A percentile compares a stretch with the other conserved stretches of the same genome.
Evolutionary conservation across 768 basidiomycete genomes (phyloP).

Genomic region (Pulveroboletus sp.): DNA sequence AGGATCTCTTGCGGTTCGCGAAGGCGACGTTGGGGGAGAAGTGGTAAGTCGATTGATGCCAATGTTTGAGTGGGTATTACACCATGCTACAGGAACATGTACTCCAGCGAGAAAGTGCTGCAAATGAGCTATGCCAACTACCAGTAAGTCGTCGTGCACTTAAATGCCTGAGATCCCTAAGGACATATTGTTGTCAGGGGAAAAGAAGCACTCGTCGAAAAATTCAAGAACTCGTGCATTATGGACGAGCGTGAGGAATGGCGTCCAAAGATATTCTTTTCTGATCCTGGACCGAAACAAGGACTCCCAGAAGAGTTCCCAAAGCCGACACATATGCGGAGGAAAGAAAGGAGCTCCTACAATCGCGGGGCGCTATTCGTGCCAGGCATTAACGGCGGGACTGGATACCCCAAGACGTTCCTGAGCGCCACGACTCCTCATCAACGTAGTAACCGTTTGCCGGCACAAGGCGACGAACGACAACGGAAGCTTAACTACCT

Average conservation of each 20-base stretch:
- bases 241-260: constrained; percentile 84
- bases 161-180: constrained; percentile 6
- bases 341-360: constrained; percentile 79
- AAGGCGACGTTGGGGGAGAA: constrained; percentile 71
- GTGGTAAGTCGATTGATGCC: constrained; percentile 48
- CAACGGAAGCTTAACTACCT: constrained; percentile 21
- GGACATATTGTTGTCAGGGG: constrained; percentile 45
- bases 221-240: constrained; percentile 88
- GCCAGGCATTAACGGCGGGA: constrained; percentile 35
- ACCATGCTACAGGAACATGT: constrained; percentile 68
- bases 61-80: constrained; percentile 3
- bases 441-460: constrained; percentile 17
- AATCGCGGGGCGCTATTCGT: constrained; percentile 73
- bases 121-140: constrained; percentile 93
- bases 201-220: constrained; percentile 85
- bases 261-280: constrained; percentile 83
- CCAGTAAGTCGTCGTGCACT: constrained; percentile 55
- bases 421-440: constrained; percentile 20
- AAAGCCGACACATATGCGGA: constrained; percentile 70
- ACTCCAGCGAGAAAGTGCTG: constrained; percentile 84
- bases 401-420: constrained; percentile 28
- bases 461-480: constrained; percentile 22
- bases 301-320: constrained; percentile 82
- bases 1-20: constrained; percentile 74
- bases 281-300: constrained; percentile 61